Base-by-base conservation (phyloP, 2,329 filamentous ascomycete species). In the Aspergillus clavatus region DNA sequence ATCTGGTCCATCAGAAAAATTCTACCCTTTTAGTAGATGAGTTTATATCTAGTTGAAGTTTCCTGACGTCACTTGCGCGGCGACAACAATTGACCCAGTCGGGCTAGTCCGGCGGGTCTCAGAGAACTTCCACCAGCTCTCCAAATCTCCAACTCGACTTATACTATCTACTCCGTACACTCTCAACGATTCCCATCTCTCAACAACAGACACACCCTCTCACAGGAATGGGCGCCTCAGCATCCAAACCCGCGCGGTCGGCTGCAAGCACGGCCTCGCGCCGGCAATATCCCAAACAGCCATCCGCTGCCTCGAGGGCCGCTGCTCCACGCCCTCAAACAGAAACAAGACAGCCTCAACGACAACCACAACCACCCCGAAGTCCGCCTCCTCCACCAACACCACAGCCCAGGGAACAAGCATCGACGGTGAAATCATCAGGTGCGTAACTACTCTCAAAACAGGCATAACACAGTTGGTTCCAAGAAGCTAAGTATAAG, bases 281-380 rank as follows among this genome's bases (percentile, higher is more conserved):
- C 21, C 75, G 79, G 42, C 75, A 80, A 66, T 82, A 81, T 52
- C 79, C 79, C 2, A 73, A 73, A 44, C 68, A 74, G 35, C 59
- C 72, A 10, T 63, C 72, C 42, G 29, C 42, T 24, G 42, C 57
- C 16, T 58, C 65, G 26, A 50, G 64, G 24, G 53, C 69, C 63
- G 50, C 71, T 64, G 35, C 61, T 63, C 50, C 60, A 63, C 60
- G 40, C 29, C n/a, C 29, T 33, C 29, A 14, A 53, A 55, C 23
- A 8, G 23, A 24, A 24, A 24, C 23, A 4, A 24, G 23, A 24
- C 23, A 24, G n/a, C n/a, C n/a, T n/a, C n/a, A n/a, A n/a, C n/a
- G n/a, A n/a, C n/a, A n/a, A n/a, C n/a, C n/a, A 31, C 52, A 16
- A 36, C 53, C 24, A 48, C 61, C 37, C 53, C 59, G 41, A 58